Base-by-base conservation (phyloP, 176 grass and related monocot genomes). In the Carex scoparia region DNA sequence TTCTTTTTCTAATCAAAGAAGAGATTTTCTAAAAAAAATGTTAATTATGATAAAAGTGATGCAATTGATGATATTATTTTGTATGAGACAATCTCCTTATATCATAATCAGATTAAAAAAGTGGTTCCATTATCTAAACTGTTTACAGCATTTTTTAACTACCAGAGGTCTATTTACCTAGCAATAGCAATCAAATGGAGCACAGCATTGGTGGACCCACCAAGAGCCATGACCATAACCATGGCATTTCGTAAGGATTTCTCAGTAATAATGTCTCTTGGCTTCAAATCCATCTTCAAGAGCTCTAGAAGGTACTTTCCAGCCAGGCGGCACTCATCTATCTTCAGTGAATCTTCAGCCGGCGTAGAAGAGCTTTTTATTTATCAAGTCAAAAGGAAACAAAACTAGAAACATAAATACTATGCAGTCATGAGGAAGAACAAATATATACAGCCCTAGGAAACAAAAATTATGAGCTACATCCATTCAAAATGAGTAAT, bases 181-280 rank as follows among this genome's bases (percentile, higher is more conserved):
- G 95, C 93, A 83, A 98, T 95, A 61, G 95, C 95, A 90, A 98
- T 98, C 88, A 98, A 91, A 93, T 98, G 95, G 66, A 98, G 80
- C 15, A 98, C 95, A 62, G 95, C 95, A 89, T 98, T 98, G 60
- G 95, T 98, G 60, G 95, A 98, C 28, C 95, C 95, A 82, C 95
- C 95, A 61, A 98, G 85, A 70, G 93, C 95, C 91, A 98, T 98
- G 76, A 98, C 90, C 71, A 95, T 90, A 85, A 98, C 95, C 95
- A 98, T 98, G 51, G 95, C 95, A 49, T 98, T 98, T 2, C 78
- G 69, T 77, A 98, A 84, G 79, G 95, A 95, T 84, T 95, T 98
- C 64, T 95, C 90, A 7, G 95, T 98, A 60, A 98, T 98, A 71
- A 95, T 98, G 46, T 98, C 95, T 87, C 65, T 86, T 89, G 95